Percentiles rank a stretch among this genome's conserved stretches.
Conservation (phyloP, 768 basidiomycete species). For the Leccinellum rugosiceps region DNA sequence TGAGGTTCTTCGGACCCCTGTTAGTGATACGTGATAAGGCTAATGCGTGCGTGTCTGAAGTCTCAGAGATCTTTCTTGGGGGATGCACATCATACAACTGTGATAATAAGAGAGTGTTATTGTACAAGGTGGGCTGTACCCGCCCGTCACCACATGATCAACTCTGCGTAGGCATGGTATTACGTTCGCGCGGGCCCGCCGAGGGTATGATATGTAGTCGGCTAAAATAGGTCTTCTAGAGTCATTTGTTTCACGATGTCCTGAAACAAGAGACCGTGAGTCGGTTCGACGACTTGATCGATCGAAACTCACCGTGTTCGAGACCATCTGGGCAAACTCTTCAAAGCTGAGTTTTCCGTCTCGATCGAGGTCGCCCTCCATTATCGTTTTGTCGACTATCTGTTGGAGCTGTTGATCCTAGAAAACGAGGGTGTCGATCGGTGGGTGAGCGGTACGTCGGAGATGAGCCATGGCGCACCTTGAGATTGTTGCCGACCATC, state of each 20-base stretch:
- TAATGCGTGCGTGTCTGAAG: background rate
- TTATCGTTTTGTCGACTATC: slow-evolving; percentile 99
- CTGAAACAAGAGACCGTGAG: slow-evolving; percentile 36
- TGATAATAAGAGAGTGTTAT: slow-evolving; percentile 15
- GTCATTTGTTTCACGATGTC: slow-evolving; percentile 99
- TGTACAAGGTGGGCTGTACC: slow-evolving; percentile 21
- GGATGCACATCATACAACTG: slow-evolving; percentile 18
- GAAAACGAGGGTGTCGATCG: background rate
- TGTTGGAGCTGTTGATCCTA: slow-evolving; percentile 98
- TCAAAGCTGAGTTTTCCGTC: slow-evolving; percentile 98
- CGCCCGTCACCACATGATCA: slow-evolving; percentile 8
- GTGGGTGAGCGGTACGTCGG: background rate
- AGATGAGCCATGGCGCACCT: slow-evolving; percentile 48
- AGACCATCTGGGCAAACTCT: slow-evolving; percentile 95
- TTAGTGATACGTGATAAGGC: background rate
- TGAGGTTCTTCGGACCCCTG: background rate
- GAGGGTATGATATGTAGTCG: slow-evolving; percentile 19
- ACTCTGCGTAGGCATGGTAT: slow-evolving; percentile 19
- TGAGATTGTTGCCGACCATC: slow-evolving; percentile 99
- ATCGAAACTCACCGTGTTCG: slow-evolving; percentile 71
- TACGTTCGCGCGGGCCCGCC: slow-evolving; percentile 4
- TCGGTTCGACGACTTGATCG: background rate
- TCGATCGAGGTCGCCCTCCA: slow-evolving; percentile 98
- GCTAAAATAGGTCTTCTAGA: slow-evolving; percentile 84
- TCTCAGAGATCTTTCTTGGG: background rate